Percentiles rank a stretch among this genome's conserved stretches.
These are phyloP conservation scores for Backusella liffmaniae DNA, from an alignment of 192 early-diverging fungal species.

Conservation along the genomic window DNA sequence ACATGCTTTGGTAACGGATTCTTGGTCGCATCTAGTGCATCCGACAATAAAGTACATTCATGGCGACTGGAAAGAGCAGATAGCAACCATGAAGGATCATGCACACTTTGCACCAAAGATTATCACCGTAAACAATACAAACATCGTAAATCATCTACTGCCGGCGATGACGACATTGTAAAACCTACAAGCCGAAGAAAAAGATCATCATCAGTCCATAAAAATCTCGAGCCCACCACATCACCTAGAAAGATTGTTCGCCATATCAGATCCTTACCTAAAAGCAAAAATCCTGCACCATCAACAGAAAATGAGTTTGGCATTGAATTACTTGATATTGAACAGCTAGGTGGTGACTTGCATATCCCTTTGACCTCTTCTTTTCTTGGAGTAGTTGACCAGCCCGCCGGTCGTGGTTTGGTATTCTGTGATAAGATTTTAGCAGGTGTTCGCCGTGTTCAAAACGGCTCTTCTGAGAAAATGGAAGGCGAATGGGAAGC, in stretches of 20 bases:
- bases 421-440: constrained; percentile 33
- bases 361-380: constrained; percentile 16
- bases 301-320: background rate
- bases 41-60: constrained; percentile 24
- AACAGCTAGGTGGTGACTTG: constrained; percentile 26
- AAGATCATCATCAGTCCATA: background rate
- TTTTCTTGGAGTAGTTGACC: constrained; percentile 28
- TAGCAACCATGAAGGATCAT: constrained; percentile 8
- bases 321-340: constrained; percentile 32
- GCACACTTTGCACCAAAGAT: constrained; percentile 25
- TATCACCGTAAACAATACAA: constrained; percentile 22
- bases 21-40: constrained; percentile 29
- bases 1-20: constrained; percentile 37
- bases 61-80: constrained; percentile 30
- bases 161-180: background rate
- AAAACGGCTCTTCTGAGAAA: background rate
- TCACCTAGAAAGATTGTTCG: background rate
- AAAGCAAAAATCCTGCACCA: background rate
- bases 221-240: background rate
- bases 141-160: background rate
- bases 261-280: background rate
- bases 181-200: background rate
- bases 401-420: constrained; percentile 17
- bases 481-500: constrained; percentile 17
- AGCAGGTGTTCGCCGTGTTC: constrained; percentile 26